Conservation (phyloP, 208 protist species). For the Wallacemonas sp. region DNA sequence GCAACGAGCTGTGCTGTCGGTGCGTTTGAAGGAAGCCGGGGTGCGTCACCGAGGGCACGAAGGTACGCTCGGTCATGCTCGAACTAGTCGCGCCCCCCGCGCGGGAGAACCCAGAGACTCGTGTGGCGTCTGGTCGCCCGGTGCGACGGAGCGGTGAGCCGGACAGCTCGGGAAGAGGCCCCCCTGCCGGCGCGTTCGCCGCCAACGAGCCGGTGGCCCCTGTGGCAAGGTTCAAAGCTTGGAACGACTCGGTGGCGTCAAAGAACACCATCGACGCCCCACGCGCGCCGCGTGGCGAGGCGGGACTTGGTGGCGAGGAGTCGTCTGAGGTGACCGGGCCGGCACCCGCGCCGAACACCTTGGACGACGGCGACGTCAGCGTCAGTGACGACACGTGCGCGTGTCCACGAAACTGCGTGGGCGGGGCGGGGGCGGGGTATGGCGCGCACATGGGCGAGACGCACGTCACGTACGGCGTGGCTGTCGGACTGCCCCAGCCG, state of each 20-base stretch:
- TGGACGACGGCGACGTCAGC: not conserved
- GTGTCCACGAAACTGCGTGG: no score
- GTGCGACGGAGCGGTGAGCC: not conserved
- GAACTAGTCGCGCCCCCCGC: no score
- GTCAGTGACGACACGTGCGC: no score
- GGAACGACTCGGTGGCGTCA: slow-evolving; percentile 1
- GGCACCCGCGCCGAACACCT: not conserved
- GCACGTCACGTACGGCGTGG: slow-evolving; percentile 1
- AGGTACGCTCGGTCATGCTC: no score
- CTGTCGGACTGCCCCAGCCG: not conserved
- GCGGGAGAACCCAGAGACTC: not conserved
- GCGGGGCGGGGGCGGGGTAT: not conserved
- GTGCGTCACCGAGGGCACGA: not conserved
- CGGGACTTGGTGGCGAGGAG: not conserved
- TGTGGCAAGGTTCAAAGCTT: not conserved
- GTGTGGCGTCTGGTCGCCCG: not conserved
- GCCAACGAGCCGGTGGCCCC: not conserved
- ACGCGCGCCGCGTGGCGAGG: not conserved
- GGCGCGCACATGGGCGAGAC: slow-evolving; percentile 7
- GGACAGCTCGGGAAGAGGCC: not conserved
- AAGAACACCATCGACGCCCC: slow-evolving; percentile 2
- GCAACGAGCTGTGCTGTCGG: no score
- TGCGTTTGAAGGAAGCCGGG: not conserved
- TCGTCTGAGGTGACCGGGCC: not conserved
- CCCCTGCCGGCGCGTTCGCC: not conserved